Base-by-base conservation (phyloP, 306 rosid genomes). In the Albizia julibrissin region DNA sequence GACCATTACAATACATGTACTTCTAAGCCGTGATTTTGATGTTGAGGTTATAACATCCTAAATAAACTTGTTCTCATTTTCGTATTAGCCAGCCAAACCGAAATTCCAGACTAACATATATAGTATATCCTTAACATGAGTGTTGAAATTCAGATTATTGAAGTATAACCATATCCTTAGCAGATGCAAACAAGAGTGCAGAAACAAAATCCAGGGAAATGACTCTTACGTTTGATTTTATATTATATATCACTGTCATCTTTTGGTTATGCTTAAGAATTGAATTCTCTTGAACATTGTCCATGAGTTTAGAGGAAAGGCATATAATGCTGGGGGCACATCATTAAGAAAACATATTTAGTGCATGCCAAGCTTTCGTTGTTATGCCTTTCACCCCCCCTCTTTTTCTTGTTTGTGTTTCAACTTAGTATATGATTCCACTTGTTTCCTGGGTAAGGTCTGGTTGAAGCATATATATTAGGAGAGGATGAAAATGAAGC, bases 351-450 rank as follows among this genome's bases (percentile, higher is more conserved):
- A 10, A 3, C 44, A 43, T 75, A 18, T 43, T 69, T 58, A 75
- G 77, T 56, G 61, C 29, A 54, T 74, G 77, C 54, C 47, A 80
- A 80, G 61, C 78, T 21, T 8, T 21, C 62, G 3, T 8, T 47
- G 50, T 12, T 52, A 52, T 56, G 62, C 62, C 27, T 21, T 72
- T 78, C 27, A n/a, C 2, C 47, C 50, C 49, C 44, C 70, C 42
- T 43, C 52, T 74, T 49, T 37, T 39, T 69, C 71, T 68, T 42
- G 58, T 66, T 18, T 9, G 3, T 18, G 84, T 65, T 81, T 84
- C 78, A 78, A 75, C 70, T 74, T 79, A 82, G 88, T 73, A 87
- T 84, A 79, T 79, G 90, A 87, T 87, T 84, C 90, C 59, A 65
- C 59, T 79, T 79, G 84, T 84, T 84, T 74, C 13, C 72, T 49